Conservation (phyloP, 2,329 filamentous ascomycete species). For the Epichloe sibirici region DNA sequence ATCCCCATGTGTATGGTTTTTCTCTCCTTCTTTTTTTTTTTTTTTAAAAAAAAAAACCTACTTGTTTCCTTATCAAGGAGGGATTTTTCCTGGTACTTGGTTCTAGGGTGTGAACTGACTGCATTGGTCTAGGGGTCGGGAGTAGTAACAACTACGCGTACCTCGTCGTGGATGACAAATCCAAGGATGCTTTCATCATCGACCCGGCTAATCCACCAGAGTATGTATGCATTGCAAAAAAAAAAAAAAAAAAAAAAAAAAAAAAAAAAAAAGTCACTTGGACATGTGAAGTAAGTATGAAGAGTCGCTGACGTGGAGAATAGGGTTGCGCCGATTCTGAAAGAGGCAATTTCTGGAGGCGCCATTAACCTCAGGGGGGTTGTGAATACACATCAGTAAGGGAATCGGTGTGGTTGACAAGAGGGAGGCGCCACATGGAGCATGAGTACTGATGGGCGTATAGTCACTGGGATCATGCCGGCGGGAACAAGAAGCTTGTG, state of each 20-base stretch:
- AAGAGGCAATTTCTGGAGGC: conserved; percentile 57
- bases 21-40: neutral
- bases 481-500: conserved; percentile 72
- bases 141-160: conserved; percentile 77
- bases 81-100: neutral
- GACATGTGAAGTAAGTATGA: neutral
- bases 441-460: conserved; percentile 1
- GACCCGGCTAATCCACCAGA: conserved; percentile 71
- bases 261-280: neutral
- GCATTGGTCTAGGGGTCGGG: conserved; percentile 51
- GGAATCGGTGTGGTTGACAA: conserved; percentile 19
- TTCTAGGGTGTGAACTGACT: neutral
- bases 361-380: conserved; percentile 78
- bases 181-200: conserved; percentile 65
- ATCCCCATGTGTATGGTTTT: conserved; percentile 69
- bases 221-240: conserved; percentile 42
- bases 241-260: no score
- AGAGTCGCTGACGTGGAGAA: conserved; percentile 4
- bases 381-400: conserved; percentile 94
- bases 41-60: neutral
- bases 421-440: neutral
- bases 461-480: conserved; percentile 89
- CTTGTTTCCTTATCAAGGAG: neutral
- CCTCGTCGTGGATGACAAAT: conserved; percentile 65
- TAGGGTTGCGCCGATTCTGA: conserved; percentile 52